Percentiles rank a stretch among this genome's conserved stretches.
Evolutionary conservation across 2,329 filamentous ascomycete species (phyloP).

Genomic region (Hypoxylon sp.): DNA sequence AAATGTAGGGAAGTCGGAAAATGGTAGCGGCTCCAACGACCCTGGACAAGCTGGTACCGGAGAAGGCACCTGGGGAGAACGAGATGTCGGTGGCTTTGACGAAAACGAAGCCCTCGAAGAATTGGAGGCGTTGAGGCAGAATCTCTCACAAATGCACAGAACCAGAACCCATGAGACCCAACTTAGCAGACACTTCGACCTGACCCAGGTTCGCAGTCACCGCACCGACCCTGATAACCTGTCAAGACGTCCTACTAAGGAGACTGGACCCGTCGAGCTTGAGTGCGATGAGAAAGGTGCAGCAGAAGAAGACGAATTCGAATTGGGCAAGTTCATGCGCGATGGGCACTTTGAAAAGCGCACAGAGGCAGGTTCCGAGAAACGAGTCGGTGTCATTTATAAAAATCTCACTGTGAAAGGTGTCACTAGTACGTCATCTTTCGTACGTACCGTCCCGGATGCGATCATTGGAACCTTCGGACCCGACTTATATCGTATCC

Average conservation of each 20-base stretch:
- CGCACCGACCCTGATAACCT: conserved; percentile 24
- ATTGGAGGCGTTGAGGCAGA: conserved; percentile 56
- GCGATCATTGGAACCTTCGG: conserved; percentile 85
- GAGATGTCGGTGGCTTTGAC: conserved; percentile 55
- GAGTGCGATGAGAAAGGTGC: conserved; percentile 55
- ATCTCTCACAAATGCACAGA: conserved; percentile 55
- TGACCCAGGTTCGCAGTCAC: conserved; percentile 30
- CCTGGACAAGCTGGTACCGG: conserved; percentile 21
- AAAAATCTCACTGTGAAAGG: conserved; percentile 83
- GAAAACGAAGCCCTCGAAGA: conserved; percentile 56
- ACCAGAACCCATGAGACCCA: conserved; percentile 57
- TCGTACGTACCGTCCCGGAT: conserved; percentile 80
- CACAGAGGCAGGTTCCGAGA: conserved; percentile 74
- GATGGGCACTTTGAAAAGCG: conserved; percentile 83
- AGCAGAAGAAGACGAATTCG: conserved; percentile 73
- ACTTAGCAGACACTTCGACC: conserved; percentile 42
- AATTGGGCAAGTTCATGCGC: conserved; percentile 78
- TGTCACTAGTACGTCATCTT: conserved; percentile 74
- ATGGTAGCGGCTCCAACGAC: conserved; percentile 29
- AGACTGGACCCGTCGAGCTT: conserved; percentile 54
- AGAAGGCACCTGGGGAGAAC: conserved; percentile 58
- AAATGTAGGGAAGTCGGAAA: conserved; percentile 3
- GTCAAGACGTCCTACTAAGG: conserved; percentile 33
- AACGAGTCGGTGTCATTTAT: conserved; percentile 84
- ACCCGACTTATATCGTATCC: conserved; percentile 79